Conservation (phyloP, 176 grass and related monocot species). For the Aegilops bicornis region DNA sequence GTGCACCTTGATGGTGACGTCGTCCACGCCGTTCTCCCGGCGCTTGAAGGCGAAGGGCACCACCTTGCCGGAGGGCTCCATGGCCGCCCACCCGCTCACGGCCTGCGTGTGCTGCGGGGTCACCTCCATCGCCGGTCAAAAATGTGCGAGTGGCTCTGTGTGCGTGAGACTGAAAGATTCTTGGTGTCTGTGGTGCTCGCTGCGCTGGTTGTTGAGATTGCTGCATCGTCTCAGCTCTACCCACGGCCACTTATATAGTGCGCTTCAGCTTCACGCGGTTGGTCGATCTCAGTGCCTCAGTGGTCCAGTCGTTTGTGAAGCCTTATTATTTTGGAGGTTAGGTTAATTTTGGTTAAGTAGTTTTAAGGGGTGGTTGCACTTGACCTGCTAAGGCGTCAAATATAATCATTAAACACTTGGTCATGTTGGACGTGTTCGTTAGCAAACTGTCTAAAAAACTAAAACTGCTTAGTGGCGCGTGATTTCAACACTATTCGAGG, state of each 20-base stretch:
- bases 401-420: no score
- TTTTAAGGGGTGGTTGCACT: background rate
- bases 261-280: background rate
- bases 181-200: background rate
- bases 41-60: conserved; percentile 62
- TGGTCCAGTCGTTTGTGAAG: background rate
- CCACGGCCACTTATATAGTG: conserved; percentile 25
- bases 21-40: conserved; percentile 68
- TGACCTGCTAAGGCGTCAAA: background rate
- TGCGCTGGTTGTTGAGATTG: background rate
- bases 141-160: background rate
- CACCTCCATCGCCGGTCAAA: conserved; percentile 29
- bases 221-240: background rate
- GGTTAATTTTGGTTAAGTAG: no score
- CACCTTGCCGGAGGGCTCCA: conserved; percentile 48
- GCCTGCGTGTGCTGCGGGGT: conserved; percentile 67
- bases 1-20: conserved; percentile 71
- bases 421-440: no score
- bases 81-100: conserved; percentile 72
- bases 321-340: background rate
- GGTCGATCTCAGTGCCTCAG: background rate
- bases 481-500: no score
- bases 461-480: no score
- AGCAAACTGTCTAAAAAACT: no score
- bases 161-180: background rate